Percentiles rank a stretch among this genome's conserved stretches.
phyloP scores from a whole-genome alignment of 257 asterid species.

The Solanum sejunctum region DNA sequence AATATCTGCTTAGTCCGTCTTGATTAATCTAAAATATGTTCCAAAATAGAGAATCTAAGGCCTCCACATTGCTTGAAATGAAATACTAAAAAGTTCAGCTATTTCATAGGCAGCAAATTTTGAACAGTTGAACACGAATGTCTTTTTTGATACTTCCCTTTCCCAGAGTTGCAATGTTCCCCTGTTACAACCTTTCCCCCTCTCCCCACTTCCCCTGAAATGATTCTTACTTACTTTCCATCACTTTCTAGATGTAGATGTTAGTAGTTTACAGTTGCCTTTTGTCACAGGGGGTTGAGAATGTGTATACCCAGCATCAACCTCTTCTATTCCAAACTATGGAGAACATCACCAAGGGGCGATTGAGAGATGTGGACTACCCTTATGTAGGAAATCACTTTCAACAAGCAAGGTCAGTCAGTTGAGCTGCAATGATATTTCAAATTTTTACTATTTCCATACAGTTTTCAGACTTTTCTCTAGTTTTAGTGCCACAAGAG shows the following conservation, averaged over 20 bases:
- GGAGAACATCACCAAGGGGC: constrained; percentile 90
- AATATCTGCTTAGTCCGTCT: not conserved
- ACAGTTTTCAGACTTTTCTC: not conserved
- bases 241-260: not conserved
- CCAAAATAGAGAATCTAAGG: not conserved
- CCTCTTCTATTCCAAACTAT: constrained; percentile 79
- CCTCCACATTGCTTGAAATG: not conserved
- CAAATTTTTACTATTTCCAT: not conserved
- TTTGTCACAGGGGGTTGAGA: constrained; percentile 77
- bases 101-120: not conserved
- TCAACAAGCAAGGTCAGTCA: constrained; percentile 77
- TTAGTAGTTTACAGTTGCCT: constrained; percentile 4
- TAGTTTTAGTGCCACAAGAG: not conserved
- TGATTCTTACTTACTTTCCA: not conserved
- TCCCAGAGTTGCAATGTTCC: not conserved
- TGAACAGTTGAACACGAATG: not conserved
- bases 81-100: not conserved
- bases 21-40: not conserved
- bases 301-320: constrained; percentile 98
- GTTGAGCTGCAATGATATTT: not conserved
- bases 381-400: constrained; percentile 92
- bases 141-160: not conserved
- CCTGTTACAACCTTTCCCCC: not conserved
- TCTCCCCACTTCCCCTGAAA: not conserved
- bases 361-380: constrained; percentile 91